Evolutionary conservation across 768 basidiomycete genomes (phyloP).

Genomic region (Tulasnella sp.): DNA sequence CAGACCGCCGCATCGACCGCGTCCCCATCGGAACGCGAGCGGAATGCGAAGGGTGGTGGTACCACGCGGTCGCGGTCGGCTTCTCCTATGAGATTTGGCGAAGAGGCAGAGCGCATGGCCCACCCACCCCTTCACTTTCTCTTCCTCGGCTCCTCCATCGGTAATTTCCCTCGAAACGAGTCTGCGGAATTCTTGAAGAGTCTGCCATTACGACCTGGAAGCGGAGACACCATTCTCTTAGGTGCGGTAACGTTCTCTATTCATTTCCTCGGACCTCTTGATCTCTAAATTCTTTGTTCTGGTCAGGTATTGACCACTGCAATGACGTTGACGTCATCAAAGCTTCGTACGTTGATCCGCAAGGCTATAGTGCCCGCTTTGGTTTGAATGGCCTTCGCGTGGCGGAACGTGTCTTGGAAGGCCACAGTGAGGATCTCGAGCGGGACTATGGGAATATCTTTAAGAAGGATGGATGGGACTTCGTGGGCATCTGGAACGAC

Average conservation of each 20-base stretch:
- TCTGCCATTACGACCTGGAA: constrained; percentile 57
- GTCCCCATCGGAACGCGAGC: not conserved
- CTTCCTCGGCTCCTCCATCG: constrained; percentile 86
- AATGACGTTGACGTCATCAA: constrained; percentile 63
- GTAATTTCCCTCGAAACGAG: constrained; percentile 70
- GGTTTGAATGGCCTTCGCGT: constrained; percentile 76
- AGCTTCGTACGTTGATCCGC: constrained; percentile 73
- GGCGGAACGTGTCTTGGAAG: constrained; percentile 48
- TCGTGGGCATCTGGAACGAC: constrained; percentile 51
- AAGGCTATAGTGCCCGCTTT: constrained; percentile 61
- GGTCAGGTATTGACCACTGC: constrained; percentile 64
- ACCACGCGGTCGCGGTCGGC: constrained; percentile 1
- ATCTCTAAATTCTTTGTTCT: not conserved
- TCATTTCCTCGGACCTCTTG: not conserved
- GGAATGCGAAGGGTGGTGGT: not conserved
- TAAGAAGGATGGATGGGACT: constrained; percentile 62
- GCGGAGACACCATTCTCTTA: constrained; percentile 23
- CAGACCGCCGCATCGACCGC: constrained; percentile 8
- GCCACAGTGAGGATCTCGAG: constrained; percentile 39
- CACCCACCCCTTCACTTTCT: constrained; percentile 60
- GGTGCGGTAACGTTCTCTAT: constrained; percentile 59
- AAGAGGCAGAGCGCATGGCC: not conserved
- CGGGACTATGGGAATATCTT: constrained; percentile 30
- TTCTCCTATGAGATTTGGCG: not conserved
- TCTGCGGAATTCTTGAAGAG: constrained; percentile 64